Evolutionary conservation across 148 eudicot genomes (phyloP), one percentile per base, ranked within the genome.

Genomic region (Vaccinium darrowii): DNA sequence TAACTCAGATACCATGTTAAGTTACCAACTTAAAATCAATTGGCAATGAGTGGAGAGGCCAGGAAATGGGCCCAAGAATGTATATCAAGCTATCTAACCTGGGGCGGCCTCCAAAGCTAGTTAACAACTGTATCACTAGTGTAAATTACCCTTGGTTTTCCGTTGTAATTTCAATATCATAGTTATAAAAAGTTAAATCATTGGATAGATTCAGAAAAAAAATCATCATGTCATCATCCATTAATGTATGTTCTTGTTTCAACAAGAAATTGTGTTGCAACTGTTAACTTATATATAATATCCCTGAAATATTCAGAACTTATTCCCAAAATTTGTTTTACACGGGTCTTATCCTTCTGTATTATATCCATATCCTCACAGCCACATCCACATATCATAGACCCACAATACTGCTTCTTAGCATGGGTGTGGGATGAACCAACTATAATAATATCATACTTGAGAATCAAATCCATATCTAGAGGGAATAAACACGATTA

Each of bases 321-420:
- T 8, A 7, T 36, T 54, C 47, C 14, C n/a, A 79, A 62, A 79
- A 30, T 56, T 56, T 79, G 63, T 13, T 27, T 15, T 1, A 33
- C 4, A 2, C 7, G 25, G 15, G 25, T 78, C 27, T 56, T 25
- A 79, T 30, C 27, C 19, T 19, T 78, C 51, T 15, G 19, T 79
- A 4, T 16, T 16, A 19, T 18, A 15, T 51, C 60, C 62, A 54
- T 36, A 36, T 80, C 71, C 51, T 12, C 71, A 18, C 12, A 57
- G 60, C 51, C 25, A 58, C 33, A n/a, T 79, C 30, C 60, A 78
- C 8, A 25, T 50, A 50, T 47, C 63, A 54, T 56, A 79, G 81
- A 56, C 15, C 57, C 81, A 78, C 60, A 30, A 43, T 33, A 79
- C 23, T 33, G 51, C 71, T 30, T 58, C 82, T 33, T 80, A 57